phyloP scores from a whole-genome alignment of 2,329 filamentous ascomycete species.

The Leptographium radiaticola region DNA sequence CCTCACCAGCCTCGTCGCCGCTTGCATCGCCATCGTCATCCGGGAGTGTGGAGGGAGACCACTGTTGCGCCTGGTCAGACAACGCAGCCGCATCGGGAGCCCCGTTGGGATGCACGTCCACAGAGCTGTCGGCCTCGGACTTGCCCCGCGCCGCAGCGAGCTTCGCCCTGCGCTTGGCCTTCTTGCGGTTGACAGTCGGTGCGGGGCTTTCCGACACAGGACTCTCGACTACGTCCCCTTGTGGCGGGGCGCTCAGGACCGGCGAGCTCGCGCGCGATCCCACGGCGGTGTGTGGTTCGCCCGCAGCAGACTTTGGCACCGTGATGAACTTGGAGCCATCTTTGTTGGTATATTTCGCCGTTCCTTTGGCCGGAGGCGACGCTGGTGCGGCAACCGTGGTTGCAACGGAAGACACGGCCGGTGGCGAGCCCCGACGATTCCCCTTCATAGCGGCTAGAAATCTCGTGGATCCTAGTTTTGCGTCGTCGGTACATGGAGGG shows the following conservation, averaged over 20 bases:
- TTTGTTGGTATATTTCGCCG: constrained; percentile 53
- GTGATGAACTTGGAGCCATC: constrained; percentile 59
- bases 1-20: constrained; percentile 36
- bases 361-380: constrained; percentile 37
- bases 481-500: constrained; percentile 5
- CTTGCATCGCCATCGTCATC: constrained; percentile 43
- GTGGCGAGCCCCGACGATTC: constrained; percentile 18
- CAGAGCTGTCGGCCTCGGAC: constrained; percentile 33
- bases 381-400: constrained; percentile 11
- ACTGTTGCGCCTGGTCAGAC: not conserved
- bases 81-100: constrained; percentile 22
- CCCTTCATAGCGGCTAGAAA: constrained; percentile 18
- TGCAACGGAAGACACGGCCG: constrained; percentile 9
- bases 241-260: constrained; percentile 14
- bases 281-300: constrained; percentile 41
- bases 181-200: constrained; percentile 68
- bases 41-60: constrained; percentile 14
- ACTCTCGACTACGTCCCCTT: not conserved
- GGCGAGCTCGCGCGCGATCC: constrained; percentile 23
- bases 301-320: constrained; percentile 41
- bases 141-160: constrained; percentile 54
- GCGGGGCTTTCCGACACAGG: constrained; percentile 6
- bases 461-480: not conserved
- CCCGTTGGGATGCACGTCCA: constrained; percentile 25
- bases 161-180: constrained; percentile 86